Evolutionary conservation across 1,284 basidiomycete species (phyloP).

Genomic region (Ganoderma sinense): DNA sequence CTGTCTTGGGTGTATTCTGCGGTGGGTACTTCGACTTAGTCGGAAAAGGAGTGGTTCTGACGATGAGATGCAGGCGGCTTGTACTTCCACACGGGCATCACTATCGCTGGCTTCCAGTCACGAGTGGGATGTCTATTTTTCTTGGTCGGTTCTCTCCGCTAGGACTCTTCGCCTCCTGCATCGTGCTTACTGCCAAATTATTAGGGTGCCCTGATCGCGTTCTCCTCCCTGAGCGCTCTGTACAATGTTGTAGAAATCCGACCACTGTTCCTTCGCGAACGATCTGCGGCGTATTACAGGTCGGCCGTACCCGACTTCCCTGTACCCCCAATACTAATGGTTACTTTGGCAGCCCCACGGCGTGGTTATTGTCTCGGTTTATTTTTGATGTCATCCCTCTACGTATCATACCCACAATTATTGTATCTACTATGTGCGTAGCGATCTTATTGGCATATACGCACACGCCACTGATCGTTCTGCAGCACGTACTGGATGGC

Average conservation of each 20-base stretch:
- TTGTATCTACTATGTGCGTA: conserved; percentile 79
- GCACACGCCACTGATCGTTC: neutral
- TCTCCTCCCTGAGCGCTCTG: conserved; percentile 87
- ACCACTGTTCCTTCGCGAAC: conserved; percentile 86
- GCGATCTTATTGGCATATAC: no score
- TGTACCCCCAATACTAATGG: conserved; percentile 1
- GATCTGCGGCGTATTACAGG: conserved; percentile 84
- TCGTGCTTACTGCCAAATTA: neutral
- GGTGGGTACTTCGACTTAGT: conserved; percentile 50
- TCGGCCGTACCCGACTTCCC: conserved; percentile 34
- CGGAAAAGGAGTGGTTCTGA: neutral
- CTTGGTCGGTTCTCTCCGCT: conserved; percentile 60
- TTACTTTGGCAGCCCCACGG: conserved; percentile 64
- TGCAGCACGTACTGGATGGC: conserved; percentile 91
- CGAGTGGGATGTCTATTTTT: conserved; percentile 92
- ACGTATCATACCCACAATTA: conserved; percentile 83
- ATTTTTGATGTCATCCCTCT: conserved; percentile 88
- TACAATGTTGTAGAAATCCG: conserved; percentile 86
- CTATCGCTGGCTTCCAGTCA: conserved; percentile 92
- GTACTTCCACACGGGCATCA: conserved; percentile 80
- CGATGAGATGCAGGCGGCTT: conserved; percentile 64
- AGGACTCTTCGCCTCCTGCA: neutral
- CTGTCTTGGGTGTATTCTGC: conserved; percentile 81
- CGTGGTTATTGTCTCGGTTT: conserved; percentile 87
- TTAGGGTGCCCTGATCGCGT: conserved; percentile 85